Evolutionary conservation across 345 rosid genomes (phyloP), one percentile per base, ranked within the genome.

Genomic region (Ricinus communis): DNA sequence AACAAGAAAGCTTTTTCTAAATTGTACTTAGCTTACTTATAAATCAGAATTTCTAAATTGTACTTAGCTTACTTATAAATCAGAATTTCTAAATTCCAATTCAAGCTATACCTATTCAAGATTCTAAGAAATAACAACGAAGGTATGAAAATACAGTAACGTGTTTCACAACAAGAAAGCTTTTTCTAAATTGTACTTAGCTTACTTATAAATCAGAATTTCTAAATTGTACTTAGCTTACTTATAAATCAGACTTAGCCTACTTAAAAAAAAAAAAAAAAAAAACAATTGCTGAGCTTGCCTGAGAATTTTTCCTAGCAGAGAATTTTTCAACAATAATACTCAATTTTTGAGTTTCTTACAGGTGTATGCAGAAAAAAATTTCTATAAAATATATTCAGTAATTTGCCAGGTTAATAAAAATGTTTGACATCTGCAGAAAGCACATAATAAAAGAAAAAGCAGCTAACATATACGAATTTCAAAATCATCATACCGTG

Each of bases 401-500:
- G n/a, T 14, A 30, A 12, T 40, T 16, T 56, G 51, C 4, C 38
- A 47, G 27, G n/a, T 62, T 52, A 6, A 14, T 21, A 72, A 12
- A 24, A 56, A 28, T 36, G 3, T 21, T 24, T 16, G 36, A 25
- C 22, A 30, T 43, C 3, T 27, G 64, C 64, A 72, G 36, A 55
- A 47, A 58, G 36, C 12, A 38, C 68, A 53, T 70, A 27, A 7
- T 49, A 57, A 71, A 58, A 56, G 41, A 72, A 59, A 8, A 43
- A 50, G 14, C 18, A 38, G 33, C 57, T 3, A 33, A 33, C 38
- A 38, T 31, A 16, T 1, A 4, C 6, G 12, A 60, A 57, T 8
- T 30, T 28, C 27, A 45, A 54, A 21, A 43, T 41, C 40, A 79
- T 74, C 83, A 38, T 91, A 93, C 98, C 82, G 97, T 93, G 63